A percentile compares a stretch with the other conserved stretches of the same genome.
Evolutionary conservation across 2,329 filamentous ascomycete genomes (phyloP).

Genomic region (Passalora sequoiae): DNA sequence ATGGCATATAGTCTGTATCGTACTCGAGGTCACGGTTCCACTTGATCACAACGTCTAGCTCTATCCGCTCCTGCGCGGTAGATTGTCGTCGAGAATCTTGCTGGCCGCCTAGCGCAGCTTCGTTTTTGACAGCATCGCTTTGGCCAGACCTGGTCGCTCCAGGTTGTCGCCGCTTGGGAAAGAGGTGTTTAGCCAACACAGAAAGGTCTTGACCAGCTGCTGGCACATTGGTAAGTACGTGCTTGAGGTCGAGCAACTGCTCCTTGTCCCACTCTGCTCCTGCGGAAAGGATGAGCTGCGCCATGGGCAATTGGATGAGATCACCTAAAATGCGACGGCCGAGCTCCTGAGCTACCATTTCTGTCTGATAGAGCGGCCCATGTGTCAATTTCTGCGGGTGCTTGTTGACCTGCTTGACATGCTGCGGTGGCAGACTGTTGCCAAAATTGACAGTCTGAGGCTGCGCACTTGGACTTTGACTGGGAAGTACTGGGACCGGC

Average conservation of each 20-base stretch:
- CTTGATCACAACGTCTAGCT: conserved; percentile 12
- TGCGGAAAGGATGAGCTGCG: neutral
- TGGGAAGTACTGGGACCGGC: neutral
- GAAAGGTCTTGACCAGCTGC: neutral
- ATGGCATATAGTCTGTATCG: conserved; percentile 8
- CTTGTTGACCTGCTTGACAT: conserved; percentile 2
- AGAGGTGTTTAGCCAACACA: neutral
- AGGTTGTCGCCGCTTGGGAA: neutral
- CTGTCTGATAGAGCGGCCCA: neutral
- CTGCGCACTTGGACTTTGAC: conserved; percentile 1
- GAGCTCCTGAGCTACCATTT: neutral
- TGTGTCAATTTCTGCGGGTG: neutral
- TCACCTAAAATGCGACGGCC: conserved; percentile 1
- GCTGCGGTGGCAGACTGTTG: neutral
- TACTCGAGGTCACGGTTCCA: conserved; percentile 9
- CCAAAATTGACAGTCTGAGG: neutral
- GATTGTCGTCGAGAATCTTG: neutral
- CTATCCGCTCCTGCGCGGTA: neutral
- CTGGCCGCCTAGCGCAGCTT: neutral
- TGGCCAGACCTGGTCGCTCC: too few relatives aligned
- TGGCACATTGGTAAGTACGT: neutral
- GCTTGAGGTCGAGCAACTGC: conserved; percentile 2
- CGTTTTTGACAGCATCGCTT: neutral
- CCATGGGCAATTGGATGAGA: neutral
- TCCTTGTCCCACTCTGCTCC: neutral